Evolutionary conservation across 345 rosid genomes (phyloP), one percentile per base, ranked within the genome.

Genomic region (Laguncularia racemosa): DNA sequence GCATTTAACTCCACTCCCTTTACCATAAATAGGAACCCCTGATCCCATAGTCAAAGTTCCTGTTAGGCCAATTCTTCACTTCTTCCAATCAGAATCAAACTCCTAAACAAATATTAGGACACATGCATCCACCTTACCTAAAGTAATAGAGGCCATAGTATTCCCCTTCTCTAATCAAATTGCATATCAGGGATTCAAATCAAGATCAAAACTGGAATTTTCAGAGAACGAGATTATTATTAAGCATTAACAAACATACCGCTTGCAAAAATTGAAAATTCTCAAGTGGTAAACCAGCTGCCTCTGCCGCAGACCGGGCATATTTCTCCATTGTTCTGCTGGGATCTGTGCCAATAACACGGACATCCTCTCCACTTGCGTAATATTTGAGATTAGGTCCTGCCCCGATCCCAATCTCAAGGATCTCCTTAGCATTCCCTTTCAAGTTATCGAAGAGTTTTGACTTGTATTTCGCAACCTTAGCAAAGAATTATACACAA

Each of bases 361-460:
- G 76, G 26, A 86, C 26, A 51, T 77, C 77, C 52, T 67, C 61
- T 55, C 60, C 70, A 58, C 33, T 18, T 2, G 85, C 78, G 71
- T 84, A 84, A 64, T 84, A 92, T 38, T 67, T 79, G 73, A 92
- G 81, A 62, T 92, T 86, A 2, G 98, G 95, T 55, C 91, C 95
- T 8, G 98, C 77, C 14, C 98, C 96, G 55, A 84, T 74, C 9
- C 96, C 98, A 62, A 91, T 77, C 82, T 91, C 96, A 76, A 91
- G 61, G 44, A 86, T 78, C 49, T 68, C 75, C 75, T 76, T 69
- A 20, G 80, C 84, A 64, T 79, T 78, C 18, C 92, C 88, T 21
- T 69, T 79, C 76, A 91, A 65, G 14, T 71, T 74, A 49, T 28
- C 53, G 70, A 92, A 88, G 45, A 88, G 75, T 62, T 65, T 66